Evolutionary conservation across 352 stramenopile species (phyloP).

Genomic region (Globisporangium cederbergense): DNA sequence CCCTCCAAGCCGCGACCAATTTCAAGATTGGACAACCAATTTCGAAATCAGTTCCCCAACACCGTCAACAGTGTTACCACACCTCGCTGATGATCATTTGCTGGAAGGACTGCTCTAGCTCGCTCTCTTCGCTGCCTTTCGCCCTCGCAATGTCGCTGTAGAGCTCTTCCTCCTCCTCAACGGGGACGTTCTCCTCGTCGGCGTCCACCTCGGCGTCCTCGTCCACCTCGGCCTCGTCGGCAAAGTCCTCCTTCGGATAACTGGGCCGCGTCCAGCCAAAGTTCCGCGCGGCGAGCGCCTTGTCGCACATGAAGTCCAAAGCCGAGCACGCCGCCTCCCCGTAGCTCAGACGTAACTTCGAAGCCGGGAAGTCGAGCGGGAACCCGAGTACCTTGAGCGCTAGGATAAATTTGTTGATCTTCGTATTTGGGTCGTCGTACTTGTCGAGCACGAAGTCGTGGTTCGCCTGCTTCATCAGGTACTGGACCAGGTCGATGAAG

Average conservation of each 20-base stretch:
- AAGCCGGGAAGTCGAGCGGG: slow-evolving; percentile 74
- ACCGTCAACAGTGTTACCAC: not conserved
- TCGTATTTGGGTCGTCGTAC: slow-evolving; percentile 86
- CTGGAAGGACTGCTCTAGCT: slow-evolving; percentile 74
- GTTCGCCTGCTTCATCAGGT: slow-evolving; percentile 70
- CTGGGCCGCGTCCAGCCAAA: slow-evolving; percentile 64
- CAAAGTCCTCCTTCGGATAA: slow-evolving; percentile 77
- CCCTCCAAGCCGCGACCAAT: not conserved
- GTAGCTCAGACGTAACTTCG: slow-evolving; percentile 74
- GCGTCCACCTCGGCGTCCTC: slow-evolving; percentile 50
- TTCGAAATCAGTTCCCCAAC: no score
- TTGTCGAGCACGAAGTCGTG: slow-evolving; percentile 86
- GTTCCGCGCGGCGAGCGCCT: slow-evolving; percentile 55
- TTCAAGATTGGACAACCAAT: no score
- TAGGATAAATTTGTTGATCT: slow-evolving; percentile 86
- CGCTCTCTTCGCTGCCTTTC: slow-evolving; percentile 39
- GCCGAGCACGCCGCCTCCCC: slow-evolving; percentile 71
- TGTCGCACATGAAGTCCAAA: slow-evolving; percentile 83
- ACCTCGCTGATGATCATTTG: slow-evolving; percentile 82
- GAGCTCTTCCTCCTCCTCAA: slow-evolving; percentile 25
- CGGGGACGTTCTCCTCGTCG: slow-evolving; percentile 11
- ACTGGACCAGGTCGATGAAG: slow-evolving; percentile 71
- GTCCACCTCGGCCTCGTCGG: slow-evolving; percentile 56
- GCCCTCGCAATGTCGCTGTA: slow-evolving; percentile 57
- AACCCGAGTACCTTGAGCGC: slow-evolving; percentile 80